phyloP scores from a whole-genome alignment of 495 filamentous ascomycete genomes.

The Penicillium cosmopolitanum region DNA sequence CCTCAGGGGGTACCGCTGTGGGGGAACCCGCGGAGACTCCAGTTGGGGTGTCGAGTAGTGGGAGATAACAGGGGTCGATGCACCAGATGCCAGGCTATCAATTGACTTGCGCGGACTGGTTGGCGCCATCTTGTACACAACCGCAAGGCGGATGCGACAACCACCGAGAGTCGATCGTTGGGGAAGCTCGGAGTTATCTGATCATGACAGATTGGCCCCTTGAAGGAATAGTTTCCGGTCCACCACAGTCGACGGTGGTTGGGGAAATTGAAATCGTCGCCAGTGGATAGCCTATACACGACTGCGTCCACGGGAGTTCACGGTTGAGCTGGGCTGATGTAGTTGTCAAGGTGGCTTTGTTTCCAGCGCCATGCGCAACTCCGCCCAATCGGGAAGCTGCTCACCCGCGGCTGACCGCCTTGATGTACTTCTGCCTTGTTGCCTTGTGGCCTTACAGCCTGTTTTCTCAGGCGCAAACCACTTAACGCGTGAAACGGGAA shows the following conservation, averaged over 20 bases:
- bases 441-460: constrained; percentile 16
- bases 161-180: constrained; percentile 39
- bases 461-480: constrained; percentile 32
- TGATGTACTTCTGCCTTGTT: background rate
- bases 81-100: constrained; percentile 61
- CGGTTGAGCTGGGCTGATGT: constrained; percentile 9
- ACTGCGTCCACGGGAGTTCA: constrained; percentile 4
- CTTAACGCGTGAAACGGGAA: constrained; percentile 47
- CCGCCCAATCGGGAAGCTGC: constrained; percentile 40
- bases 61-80: constrained; percentile 54
- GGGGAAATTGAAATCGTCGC: background rate
- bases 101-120: constrained; percentile 68
- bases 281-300: constrained; percentile 9
- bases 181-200: constrained; percentile 40
- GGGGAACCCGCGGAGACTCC: constrained; percentile 47
- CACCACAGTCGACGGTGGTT: background rate
- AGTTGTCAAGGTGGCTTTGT: constrained; percentile 30
- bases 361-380: constrained; percentile 31
- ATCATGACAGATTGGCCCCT: constrained; percentile 44
- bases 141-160: constrained; percentile 42
- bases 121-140: constrained; percentile 63
- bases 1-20: constrained; percentile 55
- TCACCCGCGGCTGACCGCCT: constrained; percentile 13
- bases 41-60: constrained; percentile 62
- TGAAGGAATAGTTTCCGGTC: constrained; percentile 5